Percentiles rank a stretch among this genome's conserved stretches.
Evolutionary conservation across 345 rosid species (phyloP).

Genomic region (Lepidium aucheri): DNA sequence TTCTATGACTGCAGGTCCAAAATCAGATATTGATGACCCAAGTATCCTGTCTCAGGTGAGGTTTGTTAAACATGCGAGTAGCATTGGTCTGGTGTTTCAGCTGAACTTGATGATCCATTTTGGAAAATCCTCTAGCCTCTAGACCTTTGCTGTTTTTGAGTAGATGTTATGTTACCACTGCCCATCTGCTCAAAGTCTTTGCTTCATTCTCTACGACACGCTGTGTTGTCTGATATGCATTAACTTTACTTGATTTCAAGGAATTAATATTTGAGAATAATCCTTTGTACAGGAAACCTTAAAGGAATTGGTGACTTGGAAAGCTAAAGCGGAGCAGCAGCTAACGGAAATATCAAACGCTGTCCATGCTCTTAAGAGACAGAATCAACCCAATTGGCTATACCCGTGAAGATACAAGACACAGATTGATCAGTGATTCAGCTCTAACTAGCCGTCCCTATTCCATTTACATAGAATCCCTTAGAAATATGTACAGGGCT

Average conservation of each 20-base stretch:
- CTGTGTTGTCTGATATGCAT: background rate
- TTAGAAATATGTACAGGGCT: constrained; percentile 28
- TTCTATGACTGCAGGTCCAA: constrained; percentile 43
- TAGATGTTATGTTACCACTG: background rate
- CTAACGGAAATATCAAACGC: constrained; percentile 50
- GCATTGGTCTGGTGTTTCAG: background rate
- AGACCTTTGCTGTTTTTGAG: background rate
- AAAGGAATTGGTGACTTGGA: constrained; percentile 74
- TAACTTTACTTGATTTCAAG: background rate
- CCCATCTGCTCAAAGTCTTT: background rate
- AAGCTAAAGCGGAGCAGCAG: constrained; percentile 70
- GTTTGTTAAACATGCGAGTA: background rate
- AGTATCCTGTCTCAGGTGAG: constrained; percentile 51
- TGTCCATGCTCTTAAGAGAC: constrained; percentile 41
- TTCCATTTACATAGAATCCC: constrained; percentile 26
- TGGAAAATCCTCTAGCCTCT: background rate
- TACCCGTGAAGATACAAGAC: constrained; percentile 11
- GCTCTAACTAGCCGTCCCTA: background rate
- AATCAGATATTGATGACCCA: constrained; percentile 45
- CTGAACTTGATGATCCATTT: background rate
- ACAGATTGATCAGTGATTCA: background rate
- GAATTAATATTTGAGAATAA: background rate
- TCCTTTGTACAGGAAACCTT: constrained; percentile 45
- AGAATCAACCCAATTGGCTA: constrained; percentile 26
- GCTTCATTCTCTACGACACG: background rate